Percentiles rank a stretch among this genome's conserved stretches.
Conservation (phyloP, 2,329 filamentous ascomycete species). For the Microsporum ferrugineum region DNA sequence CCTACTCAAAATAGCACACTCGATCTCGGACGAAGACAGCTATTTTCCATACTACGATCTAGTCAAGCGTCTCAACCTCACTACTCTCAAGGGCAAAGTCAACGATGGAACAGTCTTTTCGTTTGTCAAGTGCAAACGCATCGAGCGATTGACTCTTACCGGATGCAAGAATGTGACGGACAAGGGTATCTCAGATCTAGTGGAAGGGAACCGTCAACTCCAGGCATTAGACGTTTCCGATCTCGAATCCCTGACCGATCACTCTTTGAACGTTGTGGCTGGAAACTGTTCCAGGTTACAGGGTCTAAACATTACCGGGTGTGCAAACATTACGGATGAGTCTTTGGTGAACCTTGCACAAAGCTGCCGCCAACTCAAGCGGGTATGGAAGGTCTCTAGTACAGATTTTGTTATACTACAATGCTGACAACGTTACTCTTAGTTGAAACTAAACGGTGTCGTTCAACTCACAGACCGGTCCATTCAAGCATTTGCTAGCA, state of each 20-base stretch:
- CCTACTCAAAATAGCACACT: constrained; percentile 67
- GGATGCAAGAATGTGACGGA: constrained; percentile 81
- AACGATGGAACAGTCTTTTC: constrained; percentile 83
- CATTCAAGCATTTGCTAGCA: constrained; percentile 71
- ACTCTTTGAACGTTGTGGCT: constrained; percentile 65
- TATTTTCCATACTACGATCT: constrained; percentile 85
- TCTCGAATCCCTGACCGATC: constrained; percentile 65
- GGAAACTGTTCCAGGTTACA: constrained; percentile 75
- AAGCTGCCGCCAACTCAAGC: constrained; percentile 75
- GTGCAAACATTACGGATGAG: constrained; percentile 72
- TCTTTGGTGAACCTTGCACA: constrained; percentile 70
- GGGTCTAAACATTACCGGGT: constrained; percentile 84
- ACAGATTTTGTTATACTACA: background rate
- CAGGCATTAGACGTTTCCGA: constrained; percentile 85
- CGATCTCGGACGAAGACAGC: constrained; percentile 58
- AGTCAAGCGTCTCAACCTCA: constrained; percentile 84
- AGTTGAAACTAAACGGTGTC: constrained; percentile 93
- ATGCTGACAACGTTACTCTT: constrained; percentile 23
- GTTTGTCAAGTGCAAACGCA: constrained; percentile 71
- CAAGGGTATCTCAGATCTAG: constrained; percentile 63
- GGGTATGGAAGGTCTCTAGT: constrained; percentile 43
- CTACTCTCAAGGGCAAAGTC: constrained; percentile 60
- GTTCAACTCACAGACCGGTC: constrained; percentile 70
- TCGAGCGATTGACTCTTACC: constrained; percentile 86
- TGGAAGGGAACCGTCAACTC: constrained; percentile 67